phyloP scores from a whole-genome alignment of 306 rosid species.

The Mimosa bimucronata region DNA sequence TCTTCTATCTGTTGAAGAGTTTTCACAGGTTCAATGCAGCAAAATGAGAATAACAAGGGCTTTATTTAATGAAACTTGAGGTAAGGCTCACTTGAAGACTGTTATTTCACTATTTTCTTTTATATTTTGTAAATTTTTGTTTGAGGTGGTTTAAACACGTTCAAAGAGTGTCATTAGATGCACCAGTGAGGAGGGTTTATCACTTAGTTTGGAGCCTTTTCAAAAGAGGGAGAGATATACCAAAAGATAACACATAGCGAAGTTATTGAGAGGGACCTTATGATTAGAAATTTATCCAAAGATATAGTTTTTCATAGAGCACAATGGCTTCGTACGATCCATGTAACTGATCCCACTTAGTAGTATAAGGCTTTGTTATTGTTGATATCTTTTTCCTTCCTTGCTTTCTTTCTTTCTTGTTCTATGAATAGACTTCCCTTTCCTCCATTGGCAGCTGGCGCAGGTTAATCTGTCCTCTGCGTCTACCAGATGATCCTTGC shows the following conservation, averaged over 20 bases:
- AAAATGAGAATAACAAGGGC: conserved; percentile 27
- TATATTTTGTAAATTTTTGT: conserved; percentile 17
- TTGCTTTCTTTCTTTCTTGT: background rate
- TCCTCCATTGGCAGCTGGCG: background rate
- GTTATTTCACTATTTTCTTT: conserved; percentile 5
- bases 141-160: background rate
- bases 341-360: too few relatives aligned
- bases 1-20: background rate
- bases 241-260: too few relatives aligned
- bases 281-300: too few relatives aligned
- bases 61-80: conserved; percentile 41
- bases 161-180: too few relatives aligned
- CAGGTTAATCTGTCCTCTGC: conserved; percentile 29
- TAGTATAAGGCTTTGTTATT: background rate
- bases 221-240: too few relatives aligned
- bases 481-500: conserved; percentile 12
- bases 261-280: too few relatives aligned
- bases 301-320: too few relatives aligned
- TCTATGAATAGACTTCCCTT: background rate
- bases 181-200: too few relatives aligned
- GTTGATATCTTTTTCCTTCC: conserved; percentile 24
- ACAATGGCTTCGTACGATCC: too few relatives aligned
- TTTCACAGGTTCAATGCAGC: conserved; percentile 13
- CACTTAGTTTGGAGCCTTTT: too few relatives aligned
- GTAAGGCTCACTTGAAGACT: conserved; percentile 35